Conservation (phyloP, 148 eudicot species). For the Vaccinium corymbosum region DNA sequence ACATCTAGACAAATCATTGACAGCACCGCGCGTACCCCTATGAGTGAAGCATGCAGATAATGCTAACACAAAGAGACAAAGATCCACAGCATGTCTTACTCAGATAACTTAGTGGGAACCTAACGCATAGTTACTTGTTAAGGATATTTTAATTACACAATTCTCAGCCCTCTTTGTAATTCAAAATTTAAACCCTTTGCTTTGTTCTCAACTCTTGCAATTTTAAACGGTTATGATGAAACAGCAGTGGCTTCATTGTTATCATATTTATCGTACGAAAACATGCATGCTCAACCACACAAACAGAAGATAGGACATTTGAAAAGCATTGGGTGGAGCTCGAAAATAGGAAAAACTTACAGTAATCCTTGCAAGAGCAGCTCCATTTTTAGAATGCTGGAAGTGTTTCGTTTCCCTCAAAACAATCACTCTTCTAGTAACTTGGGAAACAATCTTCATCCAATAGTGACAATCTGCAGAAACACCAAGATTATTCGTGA, state of each 20-base stretch:
- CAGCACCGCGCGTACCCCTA: not conserved
- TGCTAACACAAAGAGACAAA: not conserved
- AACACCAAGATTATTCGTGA: conserved; percentile 33
- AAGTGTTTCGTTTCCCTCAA: conserved; percentile 35
- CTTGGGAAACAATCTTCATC: conserved; percentile 30
- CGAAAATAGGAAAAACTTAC: conserved; percentile 9
- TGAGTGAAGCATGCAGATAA: not conserved
- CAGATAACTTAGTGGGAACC: not conserved
- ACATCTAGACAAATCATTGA: not conserved
- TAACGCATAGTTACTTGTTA: not conserved
- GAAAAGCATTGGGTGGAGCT: not conserved
- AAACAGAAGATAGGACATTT: conserved; percentile 3
- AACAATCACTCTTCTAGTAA: conserved; percentile 25
- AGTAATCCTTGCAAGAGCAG: conserved; percentile 35
- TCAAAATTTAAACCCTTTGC: not conserved
- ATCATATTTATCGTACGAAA: not conserved
- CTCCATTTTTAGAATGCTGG: conserved; percentile 28
- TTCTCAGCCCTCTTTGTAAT: not conserved
- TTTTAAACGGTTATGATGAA: not conserved
- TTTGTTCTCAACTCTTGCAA: not conserved
- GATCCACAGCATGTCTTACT: not conserved
- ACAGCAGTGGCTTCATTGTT: not conserved
- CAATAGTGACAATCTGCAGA: conserved; percentile 31
- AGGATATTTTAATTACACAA: not conserved
- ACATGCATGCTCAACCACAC: not conserved